These are phyloP conservation scores for Dentipellis sp. DNA, from an alignment of 768 basidiomycete genomes.

Conservation along the genomic window DNA sequence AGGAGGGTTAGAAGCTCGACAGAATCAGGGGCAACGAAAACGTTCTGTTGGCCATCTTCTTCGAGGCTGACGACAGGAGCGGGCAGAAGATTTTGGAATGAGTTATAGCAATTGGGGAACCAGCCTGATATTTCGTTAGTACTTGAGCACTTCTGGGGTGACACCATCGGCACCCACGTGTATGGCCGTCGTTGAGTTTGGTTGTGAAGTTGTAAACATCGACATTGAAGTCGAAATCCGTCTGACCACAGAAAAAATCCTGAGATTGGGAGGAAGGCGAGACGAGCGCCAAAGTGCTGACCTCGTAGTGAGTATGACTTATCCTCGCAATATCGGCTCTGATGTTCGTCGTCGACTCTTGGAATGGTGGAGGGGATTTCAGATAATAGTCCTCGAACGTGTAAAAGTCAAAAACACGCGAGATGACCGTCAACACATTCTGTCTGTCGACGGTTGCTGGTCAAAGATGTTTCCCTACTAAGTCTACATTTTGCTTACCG, in stretches of 20 bases:
- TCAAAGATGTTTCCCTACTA: background rate
- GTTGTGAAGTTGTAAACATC: slow-evolving; percentile 47
- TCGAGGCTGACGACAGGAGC: slow-evolving; percentile 5
- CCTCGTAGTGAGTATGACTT: slow-evolving; percentile 37
- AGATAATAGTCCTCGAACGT: slow-evolving; percentile 32
- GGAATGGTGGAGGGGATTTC: slow-evolving; percentile 27
- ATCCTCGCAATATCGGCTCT: slow-evolving; percentile 38
- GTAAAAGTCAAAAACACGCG: slow-evolving; percentile 28
- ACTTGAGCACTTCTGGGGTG: background rate
- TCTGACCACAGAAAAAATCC: slow-evolving; percentile 25
- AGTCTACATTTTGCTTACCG: background rate
- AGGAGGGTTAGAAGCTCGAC: slow-evolving; percentile 4
- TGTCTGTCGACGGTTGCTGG: slow-evolving; percentile 4
- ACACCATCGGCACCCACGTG: slow-evolving; percentile 30
- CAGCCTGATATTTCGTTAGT: slow-evolving; percentile 31
- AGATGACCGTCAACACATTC: slow-evolving; percentile 25
- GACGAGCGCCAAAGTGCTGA: slow-evolving; percentile 17
- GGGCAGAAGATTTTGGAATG: slow-evolving; percentile 28
- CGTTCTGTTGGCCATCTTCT: background rate
- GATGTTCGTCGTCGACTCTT: slow-evolving; percentile 45
- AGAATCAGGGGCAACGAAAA: slow-evolving; percentile 8
- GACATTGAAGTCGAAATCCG: slow-evolving; percentile 57
- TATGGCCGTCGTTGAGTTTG: slow-evolving; percentile 57
- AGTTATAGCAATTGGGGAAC: slow-evolving; percentile 47
- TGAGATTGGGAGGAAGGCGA: too few species aligned